phyloP scores from a whole-genome alignment of 495 filamentous ascomycete genomes.

The Penicillium alfredii region DNA sequence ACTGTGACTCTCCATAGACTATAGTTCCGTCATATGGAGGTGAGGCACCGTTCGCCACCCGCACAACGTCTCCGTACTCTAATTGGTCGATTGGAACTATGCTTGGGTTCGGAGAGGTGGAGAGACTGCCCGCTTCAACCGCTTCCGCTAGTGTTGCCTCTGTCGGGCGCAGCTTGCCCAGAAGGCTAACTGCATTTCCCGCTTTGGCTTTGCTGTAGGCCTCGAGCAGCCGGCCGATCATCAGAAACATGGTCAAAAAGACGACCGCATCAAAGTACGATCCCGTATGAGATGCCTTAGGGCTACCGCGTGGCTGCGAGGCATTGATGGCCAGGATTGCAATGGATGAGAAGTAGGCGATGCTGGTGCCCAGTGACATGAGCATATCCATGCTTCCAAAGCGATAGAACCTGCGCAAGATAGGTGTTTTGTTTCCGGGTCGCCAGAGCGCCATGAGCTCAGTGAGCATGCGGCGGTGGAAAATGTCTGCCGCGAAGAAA shows the following conservation, averaged over 20 bases:
- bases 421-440: constrained; percentile 65
- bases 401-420: constrained; percentile 76
- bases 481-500: constrained; percentile 81
- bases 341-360: constrained; percentile 83
- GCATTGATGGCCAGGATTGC: constrained; percentile 70
- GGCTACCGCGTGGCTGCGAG: no score
- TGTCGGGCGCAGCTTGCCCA: constrained; percentile 74
- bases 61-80: constrained; percentile 76
- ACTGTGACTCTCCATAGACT: constrained; percentile 52
- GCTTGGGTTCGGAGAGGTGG: constrained; percentile 9
- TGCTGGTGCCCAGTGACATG: constrained; percentile 79
- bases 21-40: constrained; percentile 80
- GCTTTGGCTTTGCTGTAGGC: constrained; percentile 90
- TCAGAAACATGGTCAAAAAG: constrained; percentile 86
- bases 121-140: not conserved
- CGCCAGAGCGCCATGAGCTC: constrained; percentile 79
- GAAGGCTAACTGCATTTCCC: constrained; percentile 76
- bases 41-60: constrained; percentile 72
- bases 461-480: constrained; percentile 71
- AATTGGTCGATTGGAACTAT: constrained; percentile 63
- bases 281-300: no score
- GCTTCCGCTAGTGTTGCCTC: constrained; percentile 64
- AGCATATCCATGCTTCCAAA: constrained; percentile 98
- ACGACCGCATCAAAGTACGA: constrained; percentile 97
- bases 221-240: constrained; percentile 75